phyloP scores from a whole-genome alignment of 805 yeast genomes.

The Monosporozyma unispora region DNA sequence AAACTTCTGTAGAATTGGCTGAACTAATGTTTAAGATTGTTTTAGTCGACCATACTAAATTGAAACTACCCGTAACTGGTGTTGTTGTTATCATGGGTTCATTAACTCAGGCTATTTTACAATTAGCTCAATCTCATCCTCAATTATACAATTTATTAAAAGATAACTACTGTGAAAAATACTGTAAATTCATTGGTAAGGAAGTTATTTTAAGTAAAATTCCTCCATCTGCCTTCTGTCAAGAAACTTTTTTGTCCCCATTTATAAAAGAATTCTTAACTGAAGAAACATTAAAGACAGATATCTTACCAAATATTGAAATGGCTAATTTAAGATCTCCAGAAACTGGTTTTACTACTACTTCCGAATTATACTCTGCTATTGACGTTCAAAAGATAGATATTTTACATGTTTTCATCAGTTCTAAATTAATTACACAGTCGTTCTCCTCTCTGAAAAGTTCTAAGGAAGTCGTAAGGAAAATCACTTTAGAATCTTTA shows the following conservation, averaged over 20 bases:
- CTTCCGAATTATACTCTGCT: conserved; percentile 38
- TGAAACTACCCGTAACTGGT: conserved; percentile 30
- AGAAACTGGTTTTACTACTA: conserved; percentile 53
- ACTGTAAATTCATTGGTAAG: conserved; percentile 28
- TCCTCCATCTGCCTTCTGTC: conserved; percentile 33
- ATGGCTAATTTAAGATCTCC: conserved; percentile 73
- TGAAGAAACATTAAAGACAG: conserved; percentile 31
- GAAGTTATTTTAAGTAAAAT: conserved; percentile 39
- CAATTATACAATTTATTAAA: conserved; percentile 16
- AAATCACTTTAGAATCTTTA: conserved; percentile 35
- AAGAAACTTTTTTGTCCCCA: conserved; percentile 36
- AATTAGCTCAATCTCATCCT: conserved; percentile 15
- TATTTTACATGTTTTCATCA: conserved; percentile 33
- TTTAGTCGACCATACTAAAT: conserved; percentile 9
- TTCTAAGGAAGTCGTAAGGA: conserved; percentile 57
- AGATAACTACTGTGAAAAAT: conserved; percentile 13
- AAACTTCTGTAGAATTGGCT: conserved; percentile 8
- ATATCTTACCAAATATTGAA: conserved; percentile 54
- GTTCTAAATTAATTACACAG: conserved; percentile 43
- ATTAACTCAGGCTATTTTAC: conserved; percentile 26
- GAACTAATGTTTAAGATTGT: conserved; percentile 8
- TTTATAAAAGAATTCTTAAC: conserved; percentile 39
- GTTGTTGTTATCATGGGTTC: conserved; percentile 32
- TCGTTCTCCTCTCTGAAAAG: conserved; percentile 54
- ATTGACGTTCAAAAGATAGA: conserved; percentile 31